A percentile compares a stretch with the other conserved stretches of the same genome.
Evolutionary conservation across 768 basidiomycete species (phyloP).

Genomic region (Pulveroboletus sp.): DNA sequence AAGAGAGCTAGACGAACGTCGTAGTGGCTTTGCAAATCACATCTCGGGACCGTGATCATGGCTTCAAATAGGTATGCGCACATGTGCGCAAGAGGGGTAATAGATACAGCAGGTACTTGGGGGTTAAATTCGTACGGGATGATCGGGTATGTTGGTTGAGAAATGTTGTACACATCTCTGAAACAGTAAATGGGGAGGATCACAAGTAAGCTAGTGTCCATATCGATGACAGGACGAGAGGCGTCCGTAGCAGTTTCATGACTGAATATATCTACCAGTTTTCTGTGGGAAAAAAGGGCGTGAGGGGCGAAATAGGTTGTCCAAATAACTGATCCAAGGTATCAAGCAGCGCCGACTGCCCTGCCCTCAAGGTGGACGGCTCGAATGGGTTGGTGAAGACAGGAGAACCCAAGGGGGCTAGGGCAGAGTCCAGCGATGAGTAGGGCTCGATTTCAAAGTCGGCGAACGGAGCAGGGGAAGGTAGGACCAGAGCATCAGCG

Average conservation of each 20-base stretch:
- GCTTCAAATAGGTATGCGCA: neutral
- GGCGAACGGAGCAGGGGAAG: constrained; percentile 7
- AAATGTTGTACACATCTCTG: constrained; percentile 3
- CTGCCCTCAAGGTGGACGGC: neutral
- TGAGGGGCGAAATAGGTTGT: constrained; percentile 24
- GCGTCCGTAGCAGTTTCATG: neutral
- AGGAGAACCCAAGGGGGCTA: constrained; percentile 22
- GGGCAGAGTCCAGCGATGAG: neutral
- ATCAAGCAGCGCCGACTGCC: constrained; percentile 11
- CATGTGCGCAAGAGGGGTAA: constrained; percentile 2
- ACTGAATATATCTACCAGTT: constrained; percentile 10
- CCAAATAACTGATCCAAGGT: constrained; percentile 31
- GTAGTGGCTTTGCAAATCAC: neutral
- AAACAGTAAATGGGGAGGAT: neutral
- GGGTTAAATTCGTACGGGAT: constrained; percentile 4
- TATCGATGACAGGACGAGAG: neutral
- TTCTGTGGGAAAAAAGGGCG: constrained; percentile 7
- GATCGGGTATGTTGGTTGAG: constrained; percentile 6
- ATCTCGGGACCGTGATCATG: neutral
- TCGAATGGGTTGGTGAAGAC: constrained; percentile 31
- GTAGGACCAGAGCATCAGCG: neutral
- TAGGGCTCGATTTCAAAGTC: constrained; percentile 11
- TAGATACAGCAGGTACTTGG: constrained; percentile 20
- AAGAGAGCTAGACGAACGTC: constrained; percentile 32
- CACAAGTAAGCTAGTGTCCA: neutral